A percentile compares a stretch with the other conserved stretches of the same genome.
These are phyloP conservation scores for Porcisia hertigi DNA, from an alignment of 208 protist genomes.

Conservation along the genomic window DNA sequence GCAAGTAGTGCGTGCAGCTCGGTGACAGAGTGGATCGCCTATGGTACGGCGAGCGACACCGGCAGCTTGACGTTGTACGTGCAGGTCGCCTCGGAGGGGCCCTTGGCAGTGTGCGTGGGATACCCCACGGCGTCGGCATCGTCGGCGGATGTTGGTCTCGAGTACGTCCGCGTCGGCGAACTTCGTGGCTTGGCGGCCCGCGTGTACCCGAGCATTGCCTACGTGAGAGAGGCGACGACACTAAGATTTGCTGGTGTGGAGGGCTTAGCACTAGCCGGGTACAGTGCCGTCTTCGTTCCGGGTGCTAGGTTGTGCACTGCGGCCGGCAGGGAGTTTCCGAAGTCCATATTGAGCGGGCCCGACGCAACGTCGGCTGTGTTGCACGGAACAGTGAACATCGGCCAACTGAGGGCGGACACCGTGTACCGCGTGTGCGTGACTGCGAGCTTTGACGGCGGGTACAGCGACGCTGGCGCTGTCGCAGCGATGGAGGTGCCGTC, in stretches of 20 bases:
- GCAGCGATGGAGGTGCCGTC: neutral
- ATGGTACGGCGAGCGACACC: constrained; percentile 19
- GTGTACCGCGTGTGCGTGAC: constrained; percentile 8
- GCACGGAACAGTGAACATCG: constrained; percentile 1
- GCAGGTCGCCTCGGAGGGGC: constrained; percentile 8
- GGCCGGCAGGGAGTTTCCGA: neutral
- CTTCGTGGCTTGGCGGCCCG: constrained; percentile 30
- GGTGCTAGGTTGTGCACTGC: neutral
- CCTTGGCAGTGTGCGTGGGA: constrained; percentile 42
- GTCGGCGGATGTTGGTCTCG: constrained; percentile 9
- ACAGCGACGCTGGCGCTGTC: constrained; percentile 3
- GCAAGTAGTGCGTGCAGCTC: constrained; percentile 8
- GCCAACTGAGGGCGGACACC: neutral
- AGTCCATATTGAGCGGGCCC: neutral
- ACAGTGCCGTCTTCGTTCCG: neutral
- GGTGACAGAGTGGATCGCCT: constrained; percentile 5
- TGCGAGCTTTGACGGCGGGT: neutral
- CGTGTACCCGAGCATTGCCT: constrained; percentile 19
- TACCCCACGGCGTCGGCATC: constrained; percentile 31
- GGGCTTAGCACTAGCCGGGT: neutral
- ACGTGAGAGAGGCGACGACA: constrained; percentile 21
- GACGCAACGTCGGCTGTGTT: constrained; percentile 6
- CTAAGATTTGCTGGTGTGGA: constrained; percentile 1
- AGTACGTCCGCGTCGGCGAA: constrained; percentile 27
- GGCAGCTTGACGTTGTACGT: constrained; percentile 25